These are phyloP conservation scores for Neoboletus brunneissimus DNA, from an alignment of 768 basidiomycete species.

Conservation along the genomic window DNA sequence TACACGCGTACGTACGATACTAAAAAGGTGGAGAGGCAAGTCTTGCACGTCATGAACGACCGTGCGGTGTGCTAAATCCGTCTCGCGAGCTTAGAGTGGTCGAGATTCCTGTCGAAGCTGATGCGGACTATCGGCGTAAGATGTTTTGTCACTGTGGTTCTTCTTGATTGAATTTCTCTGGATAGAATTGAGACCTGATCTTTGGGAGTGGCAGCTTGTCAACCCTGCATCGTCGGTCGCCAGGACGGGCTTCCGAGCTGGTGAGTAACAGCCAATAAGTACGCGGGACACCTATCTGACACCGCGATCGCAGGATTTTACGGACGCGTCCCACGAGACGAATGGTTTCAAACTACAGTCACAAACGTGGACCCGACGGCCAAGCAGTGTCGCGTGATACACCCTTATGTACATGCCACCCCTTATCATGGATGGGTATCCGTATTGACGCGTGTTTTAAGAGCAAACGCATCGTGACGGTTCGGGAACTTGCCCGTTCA, in stretches of 20 bases:
- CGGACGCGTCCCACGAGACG: slow-evolving; percentile 54
- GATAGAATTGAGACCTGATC: slow-evolving; percentile 35
- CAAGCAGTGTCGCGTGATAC: slow-evolving; percentile 68
- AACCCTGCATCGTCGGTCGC: slow-evolving; percentile 62
- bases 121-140: slow-evolving; percentile 67
- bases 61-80: not conserved
- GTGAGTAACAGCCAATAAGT: slow-evolving; percentile 30
- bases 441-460: slow-evolving; percentile 23
- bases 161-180: not conserved
- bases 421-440: not conserved
- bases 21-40: slow-evolving; percentile 58
- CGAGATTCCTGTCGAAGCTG: slow-evolving; percentile 51
- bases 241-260: slow-evolving; percentile 47
- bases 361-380: slow-evolving; percentile 79
- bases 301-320: slow-evolving; percentile 42
- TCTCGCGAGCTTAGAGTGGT: slow-evolving; percentile 44
- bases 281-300: not conserved
- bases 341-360: slow-evolving; percentile 69
- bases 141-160: not conserved
- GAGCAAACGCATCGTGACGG: slow-evolving; percentile 69
- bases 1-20: slow-evolving; percentile 54
- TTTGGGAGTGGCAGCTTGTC: slow-evolving; percentile 58
- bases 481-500: slow-evolving; percentile 74
- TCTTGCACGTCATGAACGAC: not conserved
- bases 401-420: slow-evolving; percentile 58